phyloP scores from a whole-genome alignment of 163 green algal species.

The Scenedesmus sp. region DNA sequence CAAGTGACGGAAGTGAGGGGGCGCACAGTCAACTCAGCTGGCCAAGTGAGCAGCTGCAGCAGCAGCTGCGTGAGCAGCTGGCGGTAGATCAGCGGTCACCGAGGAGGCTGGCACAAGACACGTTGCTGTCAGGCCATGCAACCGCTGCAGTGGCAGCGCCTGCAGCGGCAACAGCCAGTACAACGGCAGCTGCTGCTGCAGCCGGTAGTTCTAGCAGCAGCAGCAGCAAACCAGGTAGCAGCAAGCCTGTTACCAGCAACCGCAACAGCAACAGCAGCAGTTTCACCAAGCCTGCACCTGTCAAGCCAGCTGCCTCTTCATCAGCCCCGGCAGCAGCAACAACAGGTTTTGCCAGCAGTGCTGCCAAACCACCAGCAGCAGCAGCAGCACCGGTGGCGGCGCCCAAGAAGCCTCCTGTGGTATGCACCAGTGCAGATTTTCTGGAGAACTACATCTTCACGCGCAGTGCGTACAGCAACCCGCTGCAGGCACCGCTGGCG shows the following conservation, averaged over 20 bases:
- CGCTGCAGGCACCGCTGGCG: constrained; percentile 38
- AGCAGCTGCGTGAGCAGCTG: background rate
- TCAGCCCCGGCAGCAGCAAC: too few species aligned
- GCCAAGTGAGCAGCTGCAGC: background rate
- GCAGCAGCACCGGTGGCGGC: background rate
- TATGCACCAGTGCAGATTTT: constrained; percentile 30
- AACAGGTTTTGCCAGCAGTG: too few species aligned
- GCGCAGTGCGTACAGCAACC: constrained; percentile 32
- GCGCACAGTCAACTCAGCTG: background rate
- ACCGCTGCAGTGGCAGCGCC: background rate
- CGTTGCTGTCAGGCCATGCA: background rate
- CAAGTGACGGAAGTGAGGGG: background rate
- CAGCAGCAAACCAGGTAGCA: background rate
- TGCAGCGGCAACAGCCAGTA: constrained; percentile 9
- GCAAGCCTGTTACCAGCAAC: background rate
- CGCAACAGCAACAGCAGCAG: constrained; percentile 29
- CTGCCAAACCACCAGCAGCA: background rate
- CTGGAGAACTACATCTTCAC: constrained; percentile 51
- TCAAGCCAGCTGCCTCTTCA: background rate
- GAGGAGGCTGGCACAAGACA: background rate
- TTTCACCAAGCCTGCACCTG: background rate
- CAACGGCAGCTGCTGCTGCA: background rate
- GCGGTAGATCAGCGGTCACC: background rate
- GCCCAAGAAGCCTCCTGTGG: background rate
- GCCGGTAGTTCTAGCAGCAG: background rate